Evolutionary conservation across 257 asterid genomes (phyloP), one percentile per base, ranked within the genome.

Genomic region (Lavandula angustifolia): DNA sequence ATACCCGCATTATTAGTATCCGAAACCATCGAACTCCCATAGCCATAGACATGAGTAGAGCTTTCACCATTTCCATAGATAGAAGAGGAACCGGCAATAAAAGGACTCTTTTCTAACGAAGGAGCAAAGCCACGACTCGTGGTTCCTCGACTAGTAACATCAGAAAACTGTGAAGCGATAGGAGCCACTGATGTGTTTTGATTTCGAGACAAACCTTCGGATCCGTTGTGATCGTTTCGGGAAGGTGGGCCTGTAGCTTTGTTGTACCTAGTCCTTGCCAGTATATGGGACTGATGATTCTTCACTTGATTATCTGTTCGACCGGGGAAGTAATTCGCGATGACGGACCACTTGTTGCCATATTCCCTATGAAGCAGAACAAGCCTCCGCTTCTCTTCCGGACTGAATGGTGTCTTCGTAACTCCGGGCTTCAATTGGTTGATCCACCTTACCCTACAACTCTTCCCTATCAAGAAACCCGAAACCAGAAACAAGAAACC

Each of bases 391-490:
- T 60, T 68, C 54, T 81, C 87, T 47, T 73, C 58, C 38, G 3
- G 59, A 53, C 53, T 70, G 52, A 81, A 78, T 7, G 84, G 84
- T 1, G 12, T 12, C 60, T 44, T 81, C 14, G 73, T 47, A 35
- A 81, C 43, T 34, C 52, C 48, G 3, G 87, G 82, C n/a, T 73
- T 43, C 69, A 81, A 58, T 55, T 81, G 87, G 63, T 81, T 81
- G 5, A 73, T 34, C 84, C 87, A 81, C 64, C 87, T 76, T 31
- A 76, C 41, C 56, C 87, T 73, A 52, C 87, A 81, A 64, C 87
- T 81, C 78, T 68, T 71, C 41, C 83, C 86, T 81, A 65, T n/a
- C 12, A 67, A 40, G 42, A 53, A 60, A 56, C 32, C 14, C 1
- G 27, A 22, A 22, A 22, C 27, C 1, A 22, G 27, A 22, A 22